Evolutionary conservation across 2,329 filamentous ascomycete species (phyloP), one percentile per base, ranked within the genome.

Genomic region (Annulohypoxylon truncatum): DNA sequence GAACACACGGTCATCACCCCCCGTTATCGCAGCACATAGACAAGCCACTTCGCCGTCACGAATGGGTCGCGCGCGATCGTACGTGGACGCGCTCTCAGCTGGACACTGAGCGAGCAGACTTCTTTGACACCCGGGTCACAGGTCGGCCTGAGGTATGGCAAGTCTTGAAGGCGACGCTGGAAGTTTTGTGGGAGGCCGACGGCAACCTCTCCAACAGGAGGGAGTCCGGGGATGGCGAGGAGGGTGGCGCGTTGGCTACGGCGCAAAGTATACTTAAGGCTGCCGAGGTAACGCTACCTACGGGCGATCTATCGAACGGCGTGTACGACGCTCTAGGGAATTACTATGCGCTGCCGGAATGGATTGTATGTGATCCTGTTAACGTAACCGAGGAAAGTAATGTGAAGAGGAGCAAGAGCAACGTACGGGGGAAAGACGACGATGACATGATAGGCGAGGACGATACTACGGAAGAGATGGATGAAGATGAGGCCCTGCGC

Each of bases 91-190:
- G 86, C n/a, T 75, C 80, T 13, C 82, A 90, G 56, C 82, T 97
- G 1, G 87, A 89, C 63, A 84, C 84, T 29, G 92, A 97, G 79
- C 87, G 95, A 51, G 81, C 81, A 51, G 93, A 93, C 67, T 97
- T 96, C 83, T 98, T 97, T 79, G 94, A 97, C 66, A 97, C 94
- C 1, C 84, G 93, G 48, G 92, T 96, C 13, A 92, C 91, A 0
- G 93, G 93, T 1, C 85, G 88, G 3, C 74, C 85, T 3, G 92
- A 97, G 78, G 86, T 96, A 24, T 98, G 95, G 95, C 88, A 88
- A 71, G 90, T 92, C 0, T 78, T 97, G 12, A 85, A 85, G 47
- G 82, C 88, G 0, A 91, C 90, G 0, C 83, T 93, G 15, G 86
- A 91, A 66, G 81, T 92, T 5, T 77, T 97, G 66, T 90, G 90